Conservation (phyloP, 257 asterid species). For the Ilex aquifolium region DNA sequence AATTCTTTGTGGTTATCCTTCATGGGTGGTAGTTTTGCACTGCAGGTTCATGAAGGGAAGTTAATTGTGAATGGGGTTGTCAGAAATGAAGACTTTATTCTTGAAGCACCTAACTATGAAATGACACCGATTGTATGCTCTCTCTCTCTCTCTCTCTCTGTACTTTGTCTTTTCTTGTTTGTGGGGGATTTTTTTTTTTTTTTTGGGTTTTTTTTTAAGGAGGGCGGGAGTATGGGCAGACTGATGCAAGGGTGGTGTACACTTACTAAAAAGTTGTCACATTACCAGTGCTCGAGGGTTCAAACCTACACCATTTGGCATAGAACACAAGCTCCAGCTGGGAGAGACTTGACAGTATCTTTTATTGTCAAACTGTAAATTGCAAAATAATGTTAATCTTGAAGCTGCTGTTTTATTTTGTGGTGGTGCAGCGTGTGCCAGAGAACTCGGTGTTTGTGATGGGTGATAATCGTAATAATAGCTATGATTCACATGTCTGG, state of each 20-base stretch:
- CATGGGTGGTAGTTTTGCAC: constrained; percentile 1
- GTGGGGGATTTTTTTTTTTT: neutral
- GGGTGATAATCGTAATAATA: constrained; percentile 95
- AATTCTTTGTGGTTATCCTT: neutral
- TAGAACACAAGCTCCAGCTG: neutral
- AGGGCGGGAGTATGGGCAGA: too few relatives aligned
- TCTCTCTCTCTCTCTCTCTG: constrained; percentile 4
- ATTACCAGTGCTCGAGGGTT: too few relatives aligned
- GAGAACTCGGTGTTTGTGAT: constrained; percentile 71
- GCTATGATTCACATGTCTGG: constrained; percentile 96
- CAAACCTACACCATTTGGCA: too few relatives aligned
- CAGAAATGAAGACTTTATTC: constrained; percentile 64
- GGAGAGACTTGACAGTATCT: neutral
- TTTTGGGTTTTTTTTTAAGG: neutral
- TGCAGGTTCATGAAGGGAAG: constrained; percentile 90
- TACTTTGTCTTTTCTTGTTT: neutral
- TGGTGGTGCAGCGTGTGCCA: constrained; percentile 70
- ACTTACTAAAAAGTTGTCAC: too few relatives aligned
- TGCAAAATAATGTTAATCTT: constrained; percentile 2
- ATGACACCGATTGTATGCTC: constrained; percentile 68
- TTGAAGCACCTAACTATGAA: constrained; percentile 80
- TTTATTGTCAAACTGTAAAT: too few relatives aligned
- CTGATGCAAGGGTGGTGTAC: too few relatives aligned
- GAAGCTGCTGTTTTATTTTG: constrained; percentile 5
- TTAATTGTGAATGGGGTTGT: constrained; percentile 79